Conservation (phyloP, 805 yeast genomes). For the Myxozyma kluyveri region DNA sequence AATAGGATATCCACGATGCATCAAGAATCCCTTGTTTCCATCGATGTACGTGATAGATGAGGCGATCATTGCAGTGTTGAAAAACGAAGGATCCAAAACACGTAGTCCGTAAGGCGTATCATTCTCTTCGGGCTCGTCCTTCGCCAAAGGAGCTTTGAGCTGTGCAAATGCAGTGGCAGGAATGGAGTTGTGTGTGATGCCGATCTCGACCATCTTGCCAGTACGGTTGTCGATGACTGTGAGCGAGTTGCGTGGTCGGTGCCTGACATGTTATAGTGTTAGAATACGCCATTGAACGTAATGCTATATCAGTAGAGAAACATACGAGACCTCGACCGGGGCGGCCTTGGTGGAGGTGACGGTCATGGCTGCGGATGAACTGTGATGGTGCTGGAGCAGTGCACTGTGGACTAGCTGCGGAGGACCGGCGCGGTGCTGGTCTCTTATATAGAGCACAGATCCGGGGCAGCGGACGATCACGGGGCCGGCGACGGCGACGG, state of each 20-base stretch:
- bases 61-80: conserved; percentile 29
- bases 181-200: conserved; percentile 23
- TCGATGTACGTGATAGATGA: conserved; percentile 29
- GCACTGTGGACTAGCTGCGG: too few relatives aligned
- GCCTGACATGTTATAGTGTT: too few relatives aligned
- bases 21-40: conserved; percentile 28
- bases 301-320: too few relatives aligned
- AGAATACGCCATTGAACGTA: background rate
- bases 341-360: background rate
- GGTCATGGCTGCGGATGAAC: too few relatives aligned
- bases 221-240: conserved; percentile 30
- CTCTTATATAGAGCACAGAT: too few relatives aligned
- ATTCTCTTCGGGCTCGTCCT: conserved; percentile 20
- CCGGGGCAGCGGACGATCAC: too few relatives aligned
- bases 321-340: background rate
- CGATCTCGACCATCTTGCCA: conserved; percentile 23
- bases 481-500: too few relatives aligned
- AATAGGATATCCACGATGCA: conserved; percentile 30
- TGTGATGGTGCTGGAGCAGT: too few relatives aligned
- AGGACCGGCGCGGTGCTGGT: too few relatives aligned
- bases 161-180: conserved; percentile 28
- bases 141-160: conserved; percentile 25
- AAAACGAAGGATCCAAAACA: conserved; percentile 25
- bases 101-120: conserved; percentile 29
- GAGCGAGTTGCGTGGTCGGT: conserved; percentile 13